Conservation (phyloP, 2,329 filamentous ascomycete genomes). For the Juglanconis sp. region DNA sequence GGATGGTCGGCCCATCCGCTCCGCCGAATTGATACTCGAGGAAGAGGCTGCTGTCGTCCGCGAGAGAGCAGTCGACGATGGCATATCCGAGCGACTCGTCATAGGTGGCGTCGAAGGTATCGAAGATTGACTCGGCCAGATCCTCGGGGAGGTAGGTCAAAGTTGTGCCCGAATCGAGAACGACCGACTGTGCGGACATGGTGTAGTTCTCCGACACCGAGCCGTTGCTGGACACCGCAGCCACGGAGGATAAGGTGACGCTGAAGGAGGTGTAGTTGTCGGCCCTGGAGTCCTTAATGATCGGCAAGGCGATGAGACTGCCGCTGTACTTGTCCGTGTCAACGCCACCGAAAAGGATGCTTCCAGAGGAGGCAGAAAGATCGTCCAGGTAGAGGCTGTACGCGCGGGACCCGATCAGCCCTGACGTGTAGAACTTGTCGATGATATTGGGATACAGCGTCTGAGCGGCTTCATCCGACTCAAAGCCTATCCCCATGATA, state of each 20-base stretch:
- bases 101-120: slow-evolving; percentile 30
- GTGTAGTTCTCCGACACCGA: slow-evolving; percentile 28
- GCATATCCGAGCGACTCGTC: slow-evolving; percentile 31
- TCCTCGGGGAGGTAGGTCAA: slow-evolving; percentile 58
- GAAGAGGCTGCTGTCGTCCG: slow-evolving; percentile 36
- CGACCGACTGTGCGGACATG: slow-evolving; percentile 33
- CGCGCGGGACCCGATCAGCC: slow-evolving; percentile 58
- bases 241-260: slow-evolving; percentile 33
- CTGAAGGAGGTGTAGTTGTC: slow-evolving; percentile 38
- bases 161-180: slow-evolving; percentile 67
- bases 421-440: slow-evolving; percentile 60
- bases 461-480: slow-evolving; percentile 43
- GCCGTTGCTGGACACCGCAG: slow-evolving; percentile 37
- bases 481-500: slow-evolving; percentile 58
- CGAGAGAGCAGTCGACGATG: slow-evolving; percentile 38
- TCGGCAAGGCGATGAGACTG: slow-evolving; percentile 51
- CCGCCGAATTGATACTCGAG: slow-evolving; percentile 28
- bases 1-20: slow-evolving; percentile 29
- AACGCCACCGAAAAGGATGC: slow-evolving; percentile 68
- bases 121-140: slow-evolving; percentile 39
- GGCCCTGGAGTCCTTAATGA: slow-evolving; percentile 43
- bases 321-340: slow-evolving; percentile 66
- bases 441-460: slow-evolving; percentile 57
- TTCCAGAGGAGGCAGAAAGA: slow-evolving; percentile 54
- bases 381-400: slow-evolving; percentile 66